Percentiles rank a stretch among this genome's conserved stretches.
These are phyloP conservation scores for Wickerhamomyces rabaulensis DNA, from an alignment of 805 yeast genomes.

Conservation along the genomic window DNA sequence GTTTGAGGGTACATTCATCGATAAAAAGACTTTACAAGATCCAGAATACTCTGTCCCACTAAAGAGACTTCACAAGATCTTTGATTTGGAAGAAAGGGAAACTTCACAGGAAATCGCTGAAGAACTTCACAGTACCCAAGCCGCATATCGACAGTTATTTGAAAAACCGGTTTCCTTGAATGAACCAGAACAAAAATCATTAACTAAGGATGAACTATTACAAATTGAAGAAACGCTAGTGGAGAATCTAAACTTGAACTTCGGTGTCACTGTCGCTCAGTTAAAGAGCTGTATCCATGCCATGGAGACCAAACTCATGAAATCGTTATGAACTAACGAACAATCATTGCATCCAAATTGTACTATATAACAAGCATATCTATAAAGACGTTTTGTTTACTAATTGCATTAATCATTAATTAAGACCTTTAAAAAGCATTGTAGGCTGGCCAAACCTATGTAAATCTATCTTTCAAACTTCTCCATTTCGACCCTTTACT, in stretches of 20 bases:
- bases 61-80: slow-evolving; percentile 21
- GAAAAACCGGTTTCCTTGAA: neutral
- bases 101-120: neutral
- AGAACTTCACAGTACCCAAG: neutral
- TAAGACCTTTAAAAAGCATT: neutral
- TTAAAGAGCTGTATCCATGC: slow-evolving; percentile 5
- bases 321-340: neutral
- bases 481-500: slow-evolving; percentile 4
- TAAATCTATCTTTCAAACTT: slow-evolving; percentile 4
- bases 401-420: neutral
- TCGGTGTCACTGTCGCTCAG: slow-evolving; percentile 7
- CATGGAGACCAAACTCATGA: neutral
- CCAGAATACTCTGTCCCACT: slow-evolving; percentile 17
- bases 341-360: neutral
- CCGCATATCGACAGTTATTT: slow-evolving; percentile 1
- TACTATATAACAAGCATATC: neutral
- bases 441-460: neutral
- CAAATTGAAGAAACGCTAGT: neutral
- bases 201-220: neutral
- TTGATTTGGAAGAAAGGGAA: slow-evolving; percentile 10
- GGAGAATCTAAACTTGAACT: slow-evolving; percentile 3
- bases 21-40: slow-evolving; percentile 19
- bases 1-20: slow-evolving; percentile 29
- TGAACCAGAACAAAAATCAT: neutral
- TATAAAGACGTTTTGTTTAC: too few species aligned